phyloP scores from a whole-genome alignment of 768 basidiomycete genomes.

The Scleroderma citrinum region DNA sequence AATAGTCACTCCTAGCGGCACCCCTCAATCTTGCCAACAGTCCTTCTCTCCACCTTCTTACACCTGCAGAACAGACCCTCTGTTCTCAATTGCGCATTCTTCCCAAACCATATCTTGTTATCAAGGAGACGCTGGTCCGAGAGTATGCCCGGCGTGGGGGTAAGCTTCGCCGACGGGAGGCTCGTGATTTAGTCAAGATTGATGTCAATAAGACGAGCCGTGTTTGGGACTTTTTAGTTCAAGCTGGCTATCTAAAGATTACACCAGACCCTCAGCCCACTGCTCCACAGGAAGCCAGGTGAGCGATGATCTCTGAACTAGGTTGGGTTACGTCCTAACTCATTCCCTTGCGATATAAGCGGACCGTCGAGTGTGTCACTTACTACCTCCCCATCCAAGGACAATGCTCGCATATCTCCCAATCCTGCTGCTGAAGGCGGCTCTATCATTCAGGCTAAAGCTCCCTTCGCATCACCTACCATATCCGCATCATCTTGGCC shows the following conservation, averaged over 20 bases:
- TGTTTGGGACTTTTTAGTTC: conserved; percentile 90
- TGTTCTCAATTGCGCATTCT: conserved; percentile 88
- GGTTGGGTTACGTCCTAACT: background rate
- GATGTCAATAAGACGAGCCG: conserved; percentile 90
- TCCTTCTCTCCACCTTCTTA: conserved; percentile 84
- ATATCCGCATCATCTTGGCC: conserved; percentile 19
- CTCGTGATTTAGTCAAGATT: conserved; percentile 85
- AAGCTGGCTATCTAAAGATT: conserved; percentile 76
- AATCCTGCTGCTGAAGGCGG: conserved; percentile 20
- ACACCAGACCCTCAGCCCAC: conserved; percentile 42
- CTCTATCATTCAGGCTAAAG: conserved; percentile 9
- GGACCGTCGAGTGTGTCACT: conserved; percentile 14
- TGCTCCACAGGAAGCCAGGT: conserved; percentile 33
- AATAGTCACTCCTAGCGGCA: conserved; percentile 29
- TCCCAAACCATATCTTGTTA: conserved; percentile 90
- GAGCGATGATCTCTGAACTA: conserved; percentile 8
- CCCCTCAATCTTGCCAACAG: conserved; percentile 90
- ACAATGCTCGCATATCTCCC: conserved; percentile 12
- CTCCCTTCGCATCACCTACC: conserved; percentile 18
- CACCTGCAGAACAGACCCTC: conserved; percentile 78
- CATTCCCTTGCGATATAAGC: background rate
- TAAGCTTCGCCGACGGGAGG: conserved; percentile 81
- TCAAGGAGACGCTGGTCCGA: conserved; percentile 91
- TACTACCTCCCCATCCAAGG: conserved; percentile 23
- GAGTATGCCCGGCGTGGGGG: conserved; percentile 90